Conservation (phyloP, 2,329 filamentous ascomycete genomes). For the Penicillium sp. region DNA sequence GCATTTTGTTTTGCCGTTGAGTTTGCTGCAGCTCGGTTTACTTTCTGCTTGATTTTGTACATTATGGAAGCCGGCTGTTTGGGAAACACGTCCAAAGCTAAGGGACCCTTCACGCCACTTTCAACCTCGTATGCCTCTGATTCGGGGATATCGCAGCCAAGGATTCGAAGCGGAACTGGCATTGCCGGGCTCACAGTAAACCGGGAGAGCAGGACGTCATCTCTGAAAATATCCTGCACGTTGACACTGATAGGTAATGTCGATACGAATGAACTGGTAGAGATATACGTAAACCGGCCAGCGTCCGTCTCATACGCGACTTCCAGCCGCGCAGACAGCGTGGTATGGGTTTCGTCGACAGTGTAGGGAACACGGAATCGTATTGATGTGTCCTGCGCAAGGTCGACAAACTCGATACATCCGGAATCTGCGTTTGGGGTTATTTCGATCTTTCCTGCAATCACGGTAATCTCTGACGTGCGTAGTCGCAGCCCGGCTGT, state of each 20-base stretch:
- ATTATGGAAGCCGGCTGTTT: constrained; percentile 76
- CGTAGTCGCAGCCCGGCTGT: constrained; percentile 58
- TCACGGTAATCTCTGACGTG: constrained; percentile 47
- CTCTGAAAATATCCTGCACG: constrained; percentile 93
- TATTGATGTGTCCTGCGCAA: constrained; percentile 28
- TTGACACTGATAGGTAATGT: constrained; percentile 86
- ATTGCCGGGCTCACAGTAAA: constrained; percentile 87
- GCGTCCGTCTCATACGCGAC: constrained; percentile 66
- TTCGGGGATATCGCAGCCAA: constrained; percentile 65
- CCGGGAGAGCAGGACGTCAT: constrained; percentile 73
- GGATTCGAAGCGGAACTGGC: constrained; percentile 68
- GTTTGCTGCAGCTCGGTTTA: constrained; percentile 10
- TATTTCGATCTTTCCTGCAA: constrained; percentile 41
- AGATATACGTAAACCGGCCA: constrained; percentile 62
- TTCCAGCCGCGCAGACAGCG: constrained; percentile 72
- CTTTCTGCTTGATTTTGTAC: constrained; percentile 63
- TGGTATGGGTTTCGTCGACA: constrained; percentile 69
- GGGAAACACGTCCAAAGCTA: constrained; percentile 63
- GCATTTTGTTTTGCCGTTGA: constrained; percentile 24
- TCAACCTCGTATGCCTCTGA: constrained; percentile 61
- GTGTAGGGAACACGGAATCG: constrained; percentile 71
- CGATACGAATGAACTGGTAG: constrained; percentile 62
- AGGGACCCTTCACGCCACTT: constrained; percentile 43
- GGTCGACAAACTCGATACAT: constrained; percentile 40
- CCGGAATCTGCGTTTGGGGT: constrained; percentile 43